These are phyloP conservation scores for Camellia granthamiana DNA, from an alignment of 148 eudicot species.

Conservation along the genomic window DNA sequence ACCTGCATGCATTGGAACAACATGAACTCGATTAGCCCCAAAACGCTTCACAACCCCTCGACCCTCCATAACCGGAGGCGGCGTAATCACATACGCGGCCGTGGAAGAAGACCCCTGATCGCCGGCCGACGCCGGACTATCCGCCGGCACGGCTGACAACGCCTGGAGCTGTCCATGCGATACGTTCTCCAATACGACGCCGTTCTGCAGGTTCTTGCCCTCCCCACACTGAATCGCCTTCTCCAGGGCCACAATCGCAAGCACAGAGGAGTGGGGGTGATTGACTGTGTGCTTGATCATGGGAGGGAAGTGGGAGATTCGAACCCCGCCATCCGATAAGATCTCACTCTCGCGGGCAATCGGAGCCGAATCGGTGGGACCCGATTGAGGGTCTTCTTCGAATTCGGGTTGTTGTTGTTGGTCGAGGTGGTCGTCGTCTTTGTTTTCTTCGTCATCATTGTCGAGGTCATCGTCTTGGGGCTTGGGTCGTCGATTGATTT, in stretches of 20 bases:
- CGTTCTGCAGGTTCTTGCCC: conserved; percentile 27
- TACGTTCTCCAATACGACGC: conserved; percentile 57
- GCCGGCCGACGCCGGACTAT: conserved; percentile 34
- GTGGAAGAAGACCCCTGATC: conserved; percentile 31
- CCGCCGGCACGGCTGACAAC: conserved; percentile 60
- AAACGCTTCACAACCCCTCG: conserved; percentile 63
- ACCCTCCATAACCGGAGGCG: conserved; percentile 65
- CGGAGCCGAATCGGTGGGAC: conserved; percentile 18
- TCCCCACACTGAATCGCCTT: conserved; percentile 39
- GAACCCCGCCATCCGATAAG: conserved; percentile 40
- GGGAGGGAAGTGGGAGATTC: conserved; percentile 59
- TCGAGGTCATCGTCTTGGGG: conserved; percentile 33
- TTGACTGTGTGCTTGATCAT: conserved; percentile 49
- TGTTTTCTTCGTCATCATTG: conserved; percentile 43
- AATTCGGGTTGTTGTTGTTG: conserved; percentile 24
- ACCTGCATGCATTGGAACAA: conserved; percentile 89
- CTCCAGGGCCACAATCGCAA: conserved; percentile 47
- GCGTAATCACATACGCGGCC: conserved; percentile 51
- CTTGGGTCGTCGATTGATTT: conserved; percentile 46
- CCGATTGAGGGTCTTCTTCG: conserved; percentile 47
- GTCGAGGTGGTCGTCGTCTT: conserved; percentile 42
- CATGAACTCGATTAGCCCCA: conserved; percentile 53
- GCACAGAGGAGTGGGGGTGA: conserved; percentile 56
- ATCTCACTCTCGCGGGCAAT: conserved; percentile 41
- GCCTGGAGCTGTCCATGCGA: conserved; percentile 92